phyloP scores from a whole-genome alignment of 2,329 filamentous ascomycete genomes.

The Arthrobotrys megalospora region DNA sequence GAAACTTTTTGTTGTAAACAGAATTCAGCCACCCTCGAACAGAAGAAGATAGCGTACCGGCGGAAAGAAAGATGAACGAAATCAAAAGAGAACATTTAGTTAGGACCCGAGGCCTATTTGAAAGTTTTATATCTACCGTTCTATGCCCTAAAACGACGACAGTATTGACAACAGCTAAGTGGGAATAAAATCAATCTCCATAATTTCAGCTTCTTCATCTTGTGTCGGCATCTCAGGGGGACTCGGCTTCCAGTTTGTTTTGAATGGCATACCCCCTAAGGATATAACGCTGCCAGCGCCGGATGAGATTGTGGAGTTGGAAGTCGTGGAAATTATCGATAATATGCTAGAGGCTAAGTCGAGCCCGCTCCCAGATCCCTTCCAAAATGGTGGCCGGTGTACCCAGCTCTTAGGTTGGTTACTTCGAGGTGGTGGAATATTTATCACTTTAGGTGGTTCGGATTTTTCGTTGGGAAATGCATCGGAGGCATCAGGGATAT shows the following conservation, averaged over 20 bases:
- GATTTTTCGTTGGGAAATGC: neutral
- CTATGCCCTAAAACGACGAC: too few relatives aligned
- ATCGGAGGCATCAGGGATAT: too few relatives aligned
- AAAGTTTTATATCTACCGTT: too few relatives aligned
- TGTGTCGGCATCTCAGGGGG: neutral
- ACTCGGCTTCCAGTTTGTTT: neutral
- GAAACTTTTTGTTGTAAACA: too few relatives aligned
- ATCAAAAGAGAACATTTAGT: too few relatives aligned
- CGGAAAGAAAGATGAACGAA: too few relatives aligned
- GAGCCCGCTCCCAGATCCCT: neutral
- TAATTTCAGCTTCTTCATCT: neutral
- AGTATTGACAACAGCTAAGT: too few relatives aligned
- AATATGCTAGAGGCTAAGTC: neutral
- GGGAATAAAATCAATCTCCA: constrained; percentile 3
- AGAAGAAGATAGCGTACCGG: too few relatives aligned
- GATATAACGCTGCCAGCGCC: constrained; percentile 3
- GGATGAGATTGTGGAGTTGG: neutral
- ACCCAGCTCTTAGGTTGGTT: neutral
- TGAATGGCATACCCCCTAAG: neutral
- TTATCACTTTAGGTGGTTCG: neutral
- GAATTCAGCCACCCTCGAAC: too few relatives aligned
- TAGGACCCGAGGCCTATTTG: too few relatives aligned
- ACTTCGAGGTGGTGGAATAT: neutral
- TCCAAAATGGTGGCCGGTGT: neutral
- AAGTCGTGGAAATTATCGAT: neutral